These are phyloP conservation scores for Neophaeococcomyces mojaviensis DNA, from an alignment of 2,329 filamentous ascomycete genomes.

Conservation along the genomic window DNA sequence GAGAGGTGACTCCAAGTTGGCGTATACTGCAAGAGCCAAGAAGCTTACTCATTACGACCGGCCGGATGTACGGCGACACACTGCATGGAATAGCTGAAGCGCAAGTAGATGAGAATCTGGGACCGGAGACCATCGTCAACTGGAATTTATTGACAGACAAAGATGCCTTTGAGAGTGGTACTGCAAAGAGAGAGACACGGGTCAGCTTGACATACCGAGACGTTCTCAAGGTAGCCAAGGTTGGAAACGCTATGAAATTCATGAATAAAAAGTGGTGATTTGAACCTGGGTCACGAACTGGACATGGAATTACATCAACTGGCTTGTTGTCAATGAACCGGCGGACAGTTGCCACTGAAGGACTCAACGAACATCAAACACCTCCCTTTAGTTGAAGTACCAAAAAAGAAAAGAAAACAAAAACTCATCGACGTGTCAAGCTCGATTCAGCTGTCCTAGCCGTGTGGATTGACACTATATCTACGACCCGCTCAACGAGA, in stretches of 20 bases:
- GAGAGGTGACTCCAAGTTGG: constrained; percentile 31
- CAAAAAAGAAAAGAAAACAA: no score
- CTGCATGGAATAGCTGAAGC: constrained; percentile 53
- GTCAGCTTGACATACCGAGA: constrained; percentile 67
- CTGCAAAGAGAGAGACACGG: constrained; percentile 43
- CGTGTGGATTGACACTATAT: no score
- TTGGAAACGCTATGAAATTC: constrained; percentile 45
- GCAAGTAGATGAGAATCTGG: constrained; percentile 56
- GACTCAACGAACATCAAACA: no score
- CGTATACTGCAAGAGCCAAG: constrained; percentile 76
- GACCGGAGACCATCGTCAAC: constrained; percentile 42
- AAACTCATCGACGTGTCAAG: no score
- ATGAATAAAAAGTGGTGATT: constrained; percentile 20
- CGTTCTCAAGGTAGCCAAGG: constrained; percentile 70
- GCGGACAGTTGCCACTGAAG: no score
- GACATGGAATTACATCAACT: no score
- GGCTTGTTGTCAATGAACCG: no score
- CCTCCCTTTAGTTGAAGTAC: no score
- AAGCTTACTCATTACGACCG: constrained; percentile 56
- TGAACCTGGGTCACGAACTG: no score
- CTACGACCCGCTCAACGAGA: no score
- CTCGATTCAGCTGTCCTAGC: no score
- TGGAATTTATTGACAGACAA: constrained; percentile 48
- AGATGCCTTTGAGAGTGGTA: constrained; percentile 31
- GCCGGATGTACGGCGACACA: constrained; percentile 47